These are phyloP conservation scores for Diaporthe caulivora DNA, from an alignment of 2,329 filamentous ascomycete genomes.

Conservation along the genomic window DNA sequence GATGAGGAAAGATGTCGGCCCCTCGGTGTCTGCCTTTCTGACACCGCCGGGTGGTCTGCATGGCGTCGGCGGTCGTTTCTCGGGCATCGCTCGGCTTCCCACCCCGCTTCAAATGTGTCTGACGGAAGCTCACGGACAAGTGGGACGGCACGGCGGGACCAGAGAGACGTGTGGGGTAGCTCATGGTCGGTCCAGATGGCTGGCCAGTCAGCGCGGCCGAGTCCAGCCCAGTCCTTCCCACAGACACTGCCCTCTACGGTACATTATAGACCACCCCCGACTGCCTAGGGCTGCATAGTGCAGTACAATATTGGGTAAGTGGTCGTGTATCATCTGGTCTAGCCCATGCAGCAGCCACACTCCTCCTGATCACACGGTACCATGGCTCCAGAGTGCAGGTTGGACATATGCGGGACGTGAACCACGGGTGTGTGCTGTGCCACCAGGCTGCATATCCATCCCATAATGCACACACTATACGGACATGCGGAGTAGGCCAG, in stretches of 20 bases:
- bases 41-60: background rate
- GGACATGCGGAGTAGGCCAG: background rate
- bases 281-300: background rate
- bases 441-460: conserved; percentile 11
- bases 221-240: background rate
- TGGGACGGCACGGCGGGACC: conserved; percentile 20
- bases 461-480: background rate
- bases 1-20: conserved; percentile 30
- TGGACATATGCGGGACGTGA: background rate
- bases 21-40: conserved; percentile 31
- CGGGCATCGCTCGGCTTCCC: conserved; percentile 46
- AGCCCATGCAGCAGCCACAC: background rate
- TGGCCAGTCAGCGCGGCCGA: too few species aligned
- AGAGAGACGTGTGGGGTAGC: conserved; percentile 31
- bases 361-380: conserved; percentile 2
- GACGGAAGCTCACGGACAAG: conserved; percentile 20
- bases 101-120: background rate
- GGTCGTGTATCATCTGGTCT: too few species aligned
- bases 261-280: background rate
- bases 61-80: conserved; percentile 41
- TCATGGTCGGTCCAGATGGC: background rate
- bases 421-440: conserved; percentile 6
- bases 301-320: too few species aligned
- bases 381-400: background rate
- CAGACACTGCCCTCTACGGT: background rate